phyloP scores from a whole-genome alignment of 345 rosid species.

The Psidium guajava region DNA sequence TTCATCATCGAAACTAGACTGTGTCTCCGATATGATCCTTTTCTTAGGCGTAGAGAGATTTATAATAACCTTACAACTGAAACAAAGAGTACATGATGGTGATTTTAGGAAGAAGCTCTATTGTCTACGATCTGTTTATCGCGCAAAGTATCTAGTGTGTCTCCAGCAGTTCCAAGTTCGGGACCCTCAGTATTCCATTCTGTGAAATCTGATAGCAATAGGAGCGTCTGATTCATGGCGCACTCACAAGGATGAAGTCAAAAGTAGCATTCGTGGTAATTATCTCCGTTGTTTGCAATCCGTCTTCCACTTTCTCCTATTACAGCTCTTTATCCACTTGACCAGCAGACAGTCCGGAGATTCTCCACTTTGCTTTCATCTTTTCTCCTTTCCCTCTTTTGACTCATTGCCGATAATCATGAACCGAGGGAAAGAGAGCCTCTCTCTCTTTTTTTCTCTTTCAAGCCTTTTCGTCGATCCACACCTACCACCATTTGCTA shows the following conservation, averaged over 20 bases:
- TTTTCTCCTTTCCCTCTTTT: too few species aligned
- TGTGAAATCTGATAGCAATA: neutral
- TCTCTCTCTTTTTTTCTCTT: too few species aligned
- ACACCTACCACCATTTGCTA: too few species aligned
- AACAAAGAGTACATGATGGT: neutral
- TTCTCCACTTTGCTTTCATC: neutral
- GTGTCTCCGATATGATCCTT: neutral
- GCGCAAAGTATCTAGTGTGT: slow-evolving; percentile 2
- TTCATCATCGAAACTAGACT: too few species aligned
- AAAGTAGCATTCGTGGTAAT: neutral
- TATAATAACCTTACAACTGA: neutral
- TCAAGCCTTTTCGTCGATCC: too few species aligned
- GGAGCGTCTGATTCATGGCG: neutral
- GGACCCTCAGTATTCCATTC: slow-evolving; percentile 14
- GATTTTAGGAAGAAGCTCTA: neutral
- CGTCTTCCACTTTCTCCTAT: neutral
- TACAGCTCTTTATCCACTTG: neutral
- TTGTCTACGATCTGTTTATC: neutral
- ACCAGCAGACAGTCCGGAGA: neutral
- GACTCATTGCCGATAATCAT: too few species aligned
- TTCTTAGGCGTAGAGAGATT: neutral
- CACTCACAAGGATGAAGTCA: neutral
- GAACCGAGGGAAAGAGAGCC: too few species aligned
- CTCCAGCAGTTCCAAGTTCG: slow-evolving; percentile 16
- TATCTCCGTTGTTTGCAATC: neutral